phyloP scores from a whole-genome alignment of 441 rosid genomes.

The Biscutella laevigata region DNA sequence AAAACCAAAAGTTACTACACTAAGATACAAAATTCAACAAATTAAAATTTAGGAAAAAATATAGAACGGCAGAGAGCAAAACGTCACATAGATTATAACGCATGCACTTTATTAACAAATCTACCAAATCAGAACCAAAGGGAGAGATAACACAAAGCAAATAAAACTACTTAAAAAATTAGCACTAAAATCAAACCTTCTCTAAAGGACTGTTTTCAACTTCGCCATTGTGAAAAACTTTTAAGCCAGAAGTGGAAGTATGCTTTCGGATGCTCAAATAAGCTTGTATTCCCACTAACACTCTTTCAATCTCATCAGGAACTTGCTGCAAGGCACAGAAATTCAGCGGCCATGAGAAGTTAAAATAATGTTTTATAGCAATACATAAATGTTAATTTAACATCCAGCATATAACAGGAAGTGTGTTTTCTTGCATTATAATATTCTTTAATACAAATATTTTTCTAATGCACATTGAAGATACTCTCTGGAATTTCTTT shows the following conservation, averaged over 20 bases:
- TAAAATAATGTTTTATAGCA: neutral
- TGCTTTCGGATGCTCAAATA: constrained; percentile 89
- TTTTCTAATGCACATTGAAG: neutral
- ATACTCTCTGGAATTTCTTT: neutral
- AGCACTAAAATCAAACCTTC: constrained; percentile 40
- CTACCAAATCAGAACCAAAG: neutral
- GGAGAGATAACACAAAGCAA: constrained; percentile 1
- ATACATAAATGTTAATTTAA: neutral
- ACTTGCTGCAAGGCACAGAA: constrained; percentile 61
- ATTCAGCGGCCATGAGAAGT: neutral
- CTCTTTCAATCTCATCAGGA: constrained; percentile 93
- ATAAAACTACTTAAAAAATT: constrained; percentile 3
- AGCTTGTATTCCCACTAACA: constrained; percentile 86
- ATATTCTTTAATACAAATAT: neutral
- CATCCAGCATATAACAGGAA: constrained; percentile 1
- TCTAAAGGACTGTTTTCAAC: constrained; percentile 39
- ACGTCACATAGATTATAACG: neutral
- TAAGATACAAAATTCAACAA: neutral
- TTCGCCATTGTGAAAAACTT: constrained; percentile 60
- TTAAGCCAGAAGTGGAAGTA: constrained; percentile 57
- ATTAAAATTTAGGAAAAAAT: neutral
- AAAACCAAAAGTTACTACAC: constrained; percentile 13
- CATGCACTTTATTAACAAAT: neutral
- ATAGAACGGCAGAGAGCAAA: neutral
- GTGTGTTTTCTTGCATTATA: neutral